Evolutionary conservation across 208 protist genomes (phyloP), one percentile per base, ranked within the genome.

Genomic region (Trypanosoma melophagium): DNA sequence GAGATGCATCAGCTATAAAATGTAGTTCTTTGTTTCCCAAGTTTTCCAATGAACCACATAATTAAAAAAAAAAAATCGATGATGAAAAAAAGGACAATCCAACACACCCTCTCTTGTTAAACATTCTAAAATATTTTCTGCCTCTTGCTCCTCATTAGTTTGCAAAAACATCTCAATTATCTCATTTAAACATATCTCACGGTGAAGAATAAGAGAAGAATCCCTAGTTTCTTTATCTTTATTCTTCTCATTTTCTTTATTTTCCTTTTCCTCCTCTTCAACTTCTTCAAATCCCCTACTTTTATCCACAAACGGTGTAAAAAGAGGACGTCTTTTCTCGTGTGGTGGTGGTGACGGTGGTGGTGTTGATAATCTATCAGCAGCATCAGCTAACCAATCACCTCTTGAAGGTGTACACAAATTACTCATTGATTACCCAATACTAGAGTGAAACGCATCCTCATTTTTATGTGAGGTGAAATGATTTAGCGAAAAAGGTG

Each of bases 61-160:
- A 35, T 51, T n/a, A n/a, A 62, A 52, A 13, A 62, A 31, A 62
- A 62, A 62, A 14, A 62, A 52, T 50, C 58, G 58, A 51, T 62
- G 52, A 51, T 62, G 58, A 50, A 62, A 52, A 51, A 21, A 42
- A 16, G 58, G 38, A 24, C 21, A 62, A 38, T 44, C 42, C 38
- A 62, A n/a, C 12, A 12, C n/a, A 31, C 25, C 12, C 16, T 31
- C 38, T 28, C 45, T 51, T 17, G 25, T 42, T 21, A 19, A 24
- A 42, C 25, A 22, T 35, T 16, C 4, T n/a, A 62, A 24, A 62
- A 49, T 28, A 40, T 28, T 51, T 28, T 62, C 58, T 22, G 41
- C 58, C 22, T 62, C 9, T 9, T 21, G 42, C 17, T 62, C 58
- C 42, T 62, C 58, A 19, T 38, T 38, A 22, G 58, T 62, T 42